These are phyloP conservation scores for Parathielavia appendiculata DNA, from an alignment of 495 filamentous ascomycete species.

Conservation along the genomic window DNA sequence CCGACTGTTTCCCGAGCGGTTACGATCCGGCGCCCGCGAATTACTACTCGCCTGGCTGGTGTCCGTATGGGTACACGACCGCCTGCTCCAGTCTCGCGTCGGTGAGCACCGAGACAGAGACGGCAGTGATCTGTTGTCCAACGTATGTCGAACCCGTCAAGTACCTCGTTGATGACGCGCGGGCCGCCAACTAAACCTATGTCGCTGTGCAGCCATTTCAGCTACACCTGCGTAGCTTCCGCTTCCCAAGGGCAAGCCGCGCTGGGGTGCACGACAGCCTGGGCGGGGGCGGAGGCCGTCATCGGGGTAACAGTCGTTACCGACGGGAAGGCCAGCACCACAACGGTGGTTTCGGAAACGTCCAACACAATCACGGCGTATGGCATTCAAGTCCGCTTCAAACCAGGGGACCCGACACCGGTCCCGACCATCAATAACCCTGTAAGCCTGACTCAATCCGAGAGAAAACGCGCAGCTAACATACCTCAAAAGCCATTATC, in stretches of 20 bases:
- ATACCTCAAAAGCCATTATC: slow-evolving; percentile 3
- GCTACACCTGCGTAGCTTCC: slow-evolving; percentile 21
- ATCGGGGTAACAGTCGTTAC: slow-evolving; percentile 21
- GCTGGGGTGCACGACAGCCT: slow-evolving; percentile 27
- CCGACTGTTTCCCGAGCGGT: slow-evolving; percentile 27
- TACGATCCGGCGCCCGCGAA: slow-evolving; percentile 28
- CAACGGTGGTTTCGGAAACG: slow-evolving; percentile 14
- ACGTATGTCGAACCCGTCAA: slow-evolving; percentile 21
- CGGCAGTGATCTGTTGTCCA: slow-evolving; percentile 30
- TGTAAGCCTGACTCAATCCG: slow-evolving; percentile 6
- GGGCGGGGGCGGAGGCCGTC: slow-evolving; percentile 11
- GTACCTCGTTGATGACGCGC: background rate
- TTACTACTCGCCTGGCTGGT: slow-evolving; percentile 34
- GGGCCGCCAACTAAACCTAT: background rate
- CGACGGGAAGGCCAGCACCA: slow-evolving; percentile 14
- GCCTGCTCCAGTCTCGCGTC: slow-evolving; percentile 26
- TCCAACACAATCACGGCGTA: slow-evolving; percentile 24
- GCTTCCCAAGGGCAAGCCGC: background rate
- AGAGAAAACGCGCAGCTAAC: background rate
- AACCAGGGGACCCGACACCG: slow-evolving; percentile 12
- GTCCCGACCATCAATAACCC: background rate
- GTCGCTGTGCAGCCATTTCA: slow-evolving; percentile 14
- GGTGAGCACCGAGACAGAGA: slow-evolving; percentile 18
- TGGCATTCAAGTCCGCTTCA: slow-evolving; percentile 29
- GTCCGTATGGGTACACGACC: slow-evolving; percentile 30